phyloP scores from a whole-genome alignment of 2,329 filamentous ascomycete species.

The Hyphodiscus sp. region DNA sequence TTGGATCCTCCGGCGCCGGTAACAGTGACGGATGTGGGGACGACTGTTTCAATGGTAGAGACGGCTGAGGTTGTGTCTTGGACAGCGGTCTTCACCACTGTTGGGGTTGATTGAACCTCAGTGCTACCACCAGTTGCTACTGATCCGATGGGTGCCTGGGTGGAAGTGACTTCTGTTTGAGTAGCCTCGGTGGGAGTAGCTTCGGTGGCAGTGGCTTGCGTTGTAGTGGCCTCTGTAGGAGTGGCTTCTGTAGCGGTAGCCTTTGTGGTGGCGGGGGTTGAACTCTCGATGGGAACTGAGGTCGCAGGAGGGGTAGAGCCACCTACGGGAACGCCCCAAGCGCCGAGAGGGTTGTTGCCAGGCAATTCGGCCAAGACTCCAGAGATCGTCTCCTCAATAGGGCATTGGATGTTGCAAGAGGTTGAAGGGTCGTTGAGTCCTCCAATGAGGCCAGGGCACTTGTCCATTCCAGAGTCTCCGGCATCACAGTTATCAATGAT shows the following conservation, averaged over 20 bases:
- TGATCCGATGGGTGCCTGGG: neutral
- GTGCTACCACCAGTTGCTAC: neutral
- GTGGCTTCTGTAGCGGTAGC: neutral
- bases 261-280: slow-evolving; percentile 1
- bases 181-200: neutral
- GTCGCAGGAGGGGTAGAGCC: slow-evolving; percentile 1
- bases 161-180: too few species aligned
- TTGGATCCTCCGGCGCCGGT: slow-evolving; percentile 28
- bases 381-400: slow-evolving; percentile 39
- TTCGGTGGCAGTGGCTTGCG: slow-evolving; percentile 3
- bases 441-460: slow-evolving; percentile 51
- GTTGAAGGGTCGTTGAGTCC: slow-evolving; percentile 41
- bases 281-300: slow-evolving; percentile 1
- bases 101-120: neutral
- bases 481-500: slow-evolving; percentile 68
- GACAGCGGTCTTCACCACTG: neutral
- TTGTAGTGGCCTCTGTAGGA: too few species aligned
- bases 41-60: neutral
- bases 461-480: slow-evolving; percentile 52
- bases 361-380: slow-evolving; percentile 44
- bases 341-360: slow-evolving; percentile 47
- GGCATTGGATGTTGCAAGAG: slow-evolving; percentile 45
- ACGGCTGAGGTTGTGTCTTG: neutral
- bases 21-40: slow-evolving; percentile 17
- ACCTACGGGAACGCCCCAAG: slow-evolving; percentile 35